Percentiles rank a stretch among this genome's conserved stretches.
Evolutionary conservation across 192 early-diverging fungal genomes (phyloP).

Genomic region (Umbelopsis isabellina): DNA sequence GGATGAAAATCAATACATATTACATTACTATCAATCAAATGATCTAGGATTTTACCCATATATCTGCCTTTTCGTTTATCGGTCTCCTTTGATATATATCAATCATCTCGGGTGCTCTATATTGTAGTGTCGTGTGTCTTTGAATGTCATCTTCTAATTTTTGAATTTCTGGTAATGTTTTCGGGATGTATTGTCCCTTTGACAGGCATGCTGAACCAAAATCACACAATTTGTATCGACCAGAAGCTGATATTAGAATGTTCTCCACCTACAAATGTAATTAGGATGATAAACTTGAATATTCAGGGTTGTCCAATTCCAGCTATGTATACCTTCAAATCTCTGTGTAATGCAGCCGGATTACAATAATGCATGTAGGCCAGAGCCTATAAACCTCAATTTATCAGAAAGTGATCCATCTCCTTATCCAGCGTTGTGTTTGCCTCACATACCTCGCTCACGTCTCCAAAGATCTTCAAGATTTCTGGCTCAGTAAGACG

Average conservation of each 20-base stretch:
- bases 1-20: constrained; percentile 23
- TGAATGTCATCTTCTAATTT: constrained; percentile 89
- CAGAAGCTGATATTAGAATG: constrained; percentile 61
- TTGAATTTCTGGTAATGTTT: constrained; percentile 70
- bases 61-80: constrained; percentile 80
- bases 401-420: not conserved
- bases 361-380: constrained; percentile 88
- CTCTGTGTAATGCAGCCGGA: constrained; percentile 86
- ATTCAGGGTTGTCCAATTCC: too few species aligned
- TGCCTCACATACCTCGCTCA: constrained; percentile 57
- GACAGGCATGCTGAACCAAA: constrained; percentile 86
- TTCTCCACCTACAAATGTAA: constrained; percentile 71
- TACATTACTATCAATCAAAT: not conserved
- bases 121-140: constrained; percentile 90
- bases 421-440: not conserved
- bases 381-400: constrained; percentile 61
- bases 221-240: constrained; percentile 89
- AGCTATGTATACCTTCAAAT: constrained; percentile 52
- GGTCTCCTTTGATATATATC: constrained; percentile 87
- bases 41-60: constrained; percentile 27
- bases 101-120: constrained; percentile 94
- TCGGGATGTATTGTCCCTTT: constrained; percentile 56
- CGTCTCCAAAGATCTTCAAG: constrained; percentile 85
- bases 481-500: constrained; percentile 84
- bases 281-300: not conserved